Base-by-base conservation (phyloP, 371 early-diverging fungal species). In the Thermomucor indicae-seudaticae region DNA sequence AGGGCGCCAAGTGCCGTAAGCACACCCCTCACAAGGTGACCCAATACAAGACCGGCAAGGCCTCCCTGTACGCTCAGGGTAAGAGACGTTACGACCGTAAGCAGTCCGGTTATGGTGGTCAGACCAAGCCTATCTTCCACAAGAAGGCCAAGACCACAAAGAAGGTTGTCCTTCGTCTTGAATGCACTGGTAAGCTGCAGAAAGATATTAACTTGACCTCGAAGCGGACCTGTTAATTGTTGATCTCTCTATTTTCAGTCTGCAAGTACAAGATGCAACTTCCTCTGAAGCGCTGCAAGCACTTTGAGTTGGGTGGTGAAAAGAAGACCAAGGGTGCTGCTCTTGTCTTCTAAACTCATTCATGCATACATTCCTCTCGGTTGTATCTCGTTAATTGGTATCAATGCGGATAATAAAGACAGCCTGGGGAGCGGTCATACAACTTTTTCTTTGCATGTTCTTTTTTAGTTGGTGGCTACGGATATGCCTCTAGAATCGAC, bases 261-360 rank as follows among this genome's bases (percentile, higher is more conserved):
- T 99, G 99, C 91, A 96, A 96, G 87, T 86, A 88, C 85, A 93
- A 93, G 88, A 81, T 86, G 69, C 96, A 96, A 81, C 78, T 91
- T 43, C 84, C 95, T 52, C 66, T 96, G 72, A 97, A 97, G 90
- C 92, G 99, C 67, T 97, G 98, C 89, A 99, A 99, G 89, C 98
- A 96, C 90, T 98, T 98, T 70, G 97, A 98, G 80, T 88, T 99
- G 58, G 98, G 98, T 79, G 98, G 97, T 85, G 97, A 98, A 84
- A 97, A 96, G 95, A 99, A 86, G 64, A 65, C 57, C 53, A 62
- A 57, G 75, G 87, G 87, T 77, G 86, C 84, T 58, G 89, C 89
- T 57, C 82, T 88, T 55, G 76, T 79, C 57, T 88, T 86, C 81
- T 88, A 84, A 83, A 5, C 19, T 37, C 19, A 19, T n/a, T n/a